phyloP scores from a whole-genome alignment of 2,329 filamentous ascomycete species.

The Verticillium klebahnii region DNA sequence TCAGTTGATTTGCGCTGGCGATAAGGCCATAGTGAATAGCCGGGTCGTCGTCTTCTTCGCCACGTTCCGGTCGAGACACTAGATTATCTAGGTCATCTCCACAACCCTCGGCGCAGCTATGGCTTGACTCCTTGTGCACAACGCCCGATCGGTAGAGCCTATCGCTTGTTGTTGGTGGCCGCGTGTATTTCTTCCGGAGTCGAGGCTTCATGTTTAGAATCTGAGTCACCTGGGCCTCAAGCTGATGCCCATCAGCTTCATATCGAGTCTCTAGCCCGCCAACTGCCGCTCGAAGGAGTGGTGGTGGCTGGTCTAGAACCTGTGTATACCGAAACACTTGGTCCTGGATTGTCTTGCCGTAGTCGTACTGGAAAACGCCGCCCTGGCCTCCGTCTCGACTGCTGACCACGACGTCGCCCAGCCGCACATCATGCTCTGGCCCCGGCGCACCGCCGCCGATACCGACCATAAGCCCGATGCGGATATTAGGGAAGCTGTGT shows the following conservation, averaged over 20 bases:
- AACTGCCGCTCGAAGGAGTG: background rate
- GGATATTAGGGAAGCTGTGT: conserved; percentile 24
- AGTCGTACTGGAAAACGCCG: conserved; percentile 11
- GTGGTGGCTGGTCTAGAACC: conserved; percentile 4
- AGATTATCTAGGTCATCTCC: background rate
- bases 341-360: conserved; percentile 9
- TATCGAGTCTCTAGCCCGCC: background rate
- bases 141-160: background rate
- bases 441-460: conserved; percentile 30
- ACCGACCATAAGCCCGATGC: conserved; percentile 16
- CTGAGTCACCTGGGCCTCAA: background rate
- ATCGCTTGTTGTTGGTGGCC: background rate
- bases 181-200: background rate
- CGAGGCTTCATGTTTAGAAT: background rate
- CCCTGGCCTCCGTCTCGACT: background rate
- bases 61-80: background rate
- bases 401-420: background rate
- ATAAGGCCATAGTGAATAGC: conserved; percentile 17
- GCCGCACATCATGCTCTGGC: conserved; percentile 27
- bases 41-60: conserved; percentile 5
- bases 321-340: conserved; percentile 3
- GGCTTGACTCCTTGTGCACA: background rate
- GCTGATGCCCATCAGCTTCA: background rate
- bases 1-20: conserved; percentile 28
- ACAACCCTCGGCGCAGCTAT: background rate